phyloP scores from a whole-genome alignment of 1,284 basidiomycete species.

The Omphalotus olearius region DNA sequence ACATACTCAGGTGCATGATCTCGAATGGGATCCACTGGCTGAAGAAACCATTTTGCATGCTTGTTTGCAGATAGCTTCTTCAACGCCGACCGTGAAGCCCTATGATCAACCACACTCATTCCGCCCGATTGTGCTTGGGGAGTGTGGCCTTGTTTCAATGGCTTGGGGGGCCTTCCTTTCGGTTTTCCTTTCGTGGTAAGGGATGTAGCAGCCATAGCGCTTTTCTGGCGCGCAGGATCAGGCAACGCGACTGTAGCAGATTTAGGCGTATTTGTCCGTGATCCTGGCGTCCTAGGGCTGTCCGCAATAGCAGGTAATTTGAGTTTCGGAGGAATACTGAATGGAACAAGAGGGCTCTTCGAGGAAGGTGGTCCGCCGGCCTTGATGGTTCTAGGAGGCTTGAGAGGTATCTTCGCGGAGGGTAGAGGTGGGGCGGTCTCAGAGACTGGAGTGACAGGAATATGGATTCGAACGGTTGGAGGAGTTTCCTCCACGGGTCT shows the following conservation, averaged over 20 bases:
- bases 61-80: constrained; percentile 79
- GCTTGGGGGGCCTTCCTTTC: constrained; percentile 21
- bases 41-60: constrained; percentile 70
- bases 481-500: constrained; percentile 77
- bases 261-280: constrained; percentile 16
- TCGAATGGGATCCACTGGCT: constrained; percentile 88
- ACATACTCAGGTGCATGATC: constrained; percentile 81
- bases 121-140: constrained; percentile 78
- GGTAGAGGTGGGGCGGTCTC: constrained; percentile 56
- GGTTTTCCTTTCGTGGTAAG: constrained; percentile 33
- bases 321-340: constrained; percentile 49
- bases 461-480: constrained; percentile 84
- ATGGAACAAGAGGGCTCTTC: constrained; percentile 39
- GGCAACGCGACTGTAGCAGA: constrained; percentile 20
- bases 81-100: constrained; percentile 76
- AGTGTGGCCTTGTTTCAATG: constrained; percentile 39
- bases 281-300: constrained; percentile 24
- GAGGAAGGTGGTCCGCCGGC: constrained; percentile 28
- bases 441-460: constrained; percentile 71
- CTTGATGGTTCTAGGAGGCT: constrained; percentile 40
- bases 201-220: constrained; percentile 27
- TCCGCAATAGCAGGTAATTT: constrained; percentile 35
- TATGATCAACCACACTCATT: constrained; percentile 78
- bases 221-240: constrained; percentile 21
- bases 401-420: constrained; percentile 43